Evolutionary conservation across 306 rosid genomes (phyloP).

Genomic region (Cucurbita ficifolia): DNA sequence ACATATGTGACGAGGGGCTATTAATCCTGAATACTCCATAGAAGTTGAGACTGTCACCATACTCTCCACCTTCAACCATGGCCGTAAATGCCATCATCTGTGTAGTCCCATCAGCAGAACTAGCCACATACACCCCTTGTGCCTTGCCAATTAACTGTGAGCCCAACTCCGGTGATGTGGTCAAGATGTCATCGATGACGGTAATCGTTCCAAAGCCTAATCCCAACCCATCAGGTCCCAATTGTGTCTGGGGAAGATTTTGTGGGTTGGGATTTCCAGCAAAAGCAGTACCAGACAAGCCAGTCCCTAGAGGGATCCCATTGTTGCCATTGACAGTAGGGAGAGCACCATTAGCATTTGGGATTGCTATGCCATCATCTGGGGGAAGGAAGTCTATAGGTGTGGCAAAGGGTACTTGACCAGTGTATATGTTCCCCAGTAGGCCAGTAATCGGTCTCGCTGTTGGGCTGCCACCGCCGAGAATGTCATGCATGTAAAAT

Average conservation of each 20-base stretch:
- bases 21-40: constrained; percentile 67
- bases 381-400: constrained; percentile 60
- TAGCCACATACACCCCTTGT: constrained; percentile 77
- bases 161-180: constrained; percentile 56
- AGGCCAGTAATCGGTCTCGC: constrained; percentile 77
- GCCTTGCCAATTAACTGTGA: constrained; percentile 60
- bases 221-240: constrained; percentile 61
- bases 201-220: constrained; percentile 82
- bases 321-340: constrained; percentile 73
- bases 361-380: constrained; percentile 45
- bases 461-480: constrained; percentile 65
- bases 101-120: constrained; percentile 57
- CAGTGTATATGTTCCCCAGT: constrained; percentile 67
- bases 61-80: constrained; percentile 83
- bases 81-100: constrained; percentile 90
- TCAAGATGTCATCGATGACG: constrained; percentile 58
- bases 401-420: constrained; percentile 73
- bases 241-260: constrained; percentile 16
- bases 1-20: constrained; percentile 54
- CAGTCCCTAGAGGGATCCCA: constrained; percentile 75
- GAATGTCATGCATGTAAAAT: constrained; percentile 78
- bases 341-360: constrained; percentile 74
- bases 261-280: constrained; percentile 37
- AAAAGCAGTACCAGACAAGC: constrained; percentile 57
- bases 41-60: constrained; percentile 68